Conservation (phyloP, 2,329 filamentous ascomycete genomes). For the Trichoderma sp. region DNA sequence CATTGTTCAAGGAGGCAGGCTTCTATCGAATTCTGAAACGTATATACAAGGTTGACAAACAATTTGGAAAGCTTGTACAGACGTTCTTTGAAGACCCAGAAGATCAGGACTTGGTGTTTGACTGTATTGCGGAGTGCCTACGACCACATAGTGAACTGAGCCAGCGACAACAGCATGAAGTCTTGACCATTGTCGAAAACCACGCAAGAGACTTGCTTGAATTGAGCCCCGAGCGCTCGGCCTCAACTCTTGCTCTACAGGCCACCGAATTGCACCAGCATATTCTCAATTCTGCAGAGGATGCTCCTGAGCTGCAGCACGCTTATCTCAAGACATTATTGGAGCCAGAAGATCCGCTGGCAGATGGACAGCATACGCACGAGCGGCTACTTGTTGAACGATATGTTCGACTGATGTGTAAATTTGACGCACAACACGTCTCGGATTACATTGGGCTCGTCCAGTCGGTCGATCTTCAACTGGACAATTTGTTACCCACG, state of each 20-base stretch:
- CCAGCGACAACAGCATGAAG: constrained; percentile 68
- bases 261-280: constrained; percentile 63
- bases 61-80: constrained; percentile 74
- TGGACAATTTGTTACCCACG: constrained; percentile 77
- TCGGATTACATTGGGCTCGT: constrained; percentile 77
- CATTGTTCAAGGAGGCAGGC: constrained; percentile 71
- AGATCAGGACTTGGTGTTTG: constrained; percentile 72
- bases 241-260: constrained; percentile 60
- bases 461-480: constrained; percentile 71
- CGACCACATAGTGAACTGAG: constrained; percentile 60
- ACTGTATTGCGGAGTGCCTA: constrained; percentile 73
- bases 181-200: constrained; percentile 63
- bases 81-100: constrained; percentile 83
- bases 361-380: constrained; percentile 31
- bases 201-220: constrained; percentile 65
- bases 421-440: constrained; percentile 76
- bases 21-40: constrained; percentile 93
- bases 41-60: constrained; percentile 74
- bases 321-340: constrained; percentile 74
- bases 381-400: constrained; percentile 69
- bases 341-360: constrained; percentile 51
- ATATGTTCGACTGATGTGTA: constrained; percentile 90
- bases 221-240: constrained; percentile 64
- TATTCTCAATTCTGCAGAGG: constrained; percentile 59
- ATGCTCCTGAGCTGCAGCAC: constrained; percentile 65